phyloP scores from a whole-genome alignment of 176 grass and related monocot species.

The Cymbopogon citratus region DNA sequence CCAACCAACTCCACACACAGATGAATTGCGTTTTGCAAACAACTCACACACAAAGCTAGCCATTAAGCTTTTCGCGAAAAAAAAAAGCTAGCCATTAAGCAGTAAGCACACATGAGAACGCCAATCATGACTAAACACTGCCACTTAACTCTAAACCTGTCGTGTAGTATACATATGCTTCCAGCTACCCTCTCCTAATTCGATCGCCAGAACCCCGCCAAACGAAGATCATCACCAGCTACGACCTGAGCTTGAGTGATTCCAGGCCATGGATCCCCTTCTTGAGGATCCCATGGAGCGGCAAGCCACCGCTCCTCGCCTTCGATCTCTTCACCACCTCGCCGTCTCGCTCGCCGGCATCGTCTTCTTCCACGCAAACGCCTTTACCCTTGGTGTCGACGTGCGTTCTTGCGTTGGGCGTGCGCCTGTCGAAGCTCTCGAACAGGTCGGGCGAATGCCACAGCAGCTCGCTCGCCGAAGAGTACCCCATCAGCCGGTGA shows the following conservation, averaged over 20 bases:
- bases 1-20: neutral
- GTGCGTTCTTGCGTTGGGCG: neutral
- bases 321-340: constrained; percentile 12
- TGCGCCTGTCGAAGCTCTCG: constrained; percentile 34
- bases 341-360: neutral
- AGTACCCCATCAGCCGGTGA: constrained; percentile 81
- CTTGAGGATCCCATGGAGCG: constrained; percentile 36
- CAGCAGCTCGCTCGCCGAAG: constrained; percentile 49
- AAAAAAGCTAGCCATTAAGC: constrained; percentile 5
- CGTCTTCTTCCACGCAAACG: neutral
- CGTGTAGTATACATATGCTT: neutral
- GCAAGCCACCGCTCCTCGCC: constrained; percentile 6
- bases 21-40: neutral
- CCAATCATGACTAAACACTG: neutral
- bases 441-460: constrained; percentile 27
- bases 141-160: constrained; percentile 9
- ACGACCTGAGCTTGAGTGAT: constrained; percentile 13
- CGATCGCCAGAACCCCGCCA: neutral
- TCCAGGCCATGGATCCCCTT: constrained; percentile 35
- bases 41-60: constrained; percentile 13
- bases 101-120: neutral
- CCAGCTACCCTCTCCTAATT: neutral
- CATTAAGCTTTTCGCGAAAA: too few species aligned
- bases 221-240: neutral
- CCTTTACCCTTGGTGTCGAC: constrained; percentile 38